Base-by-base conservation (phyloP, 371 early-diverging fungal species). In the Rhizopus sp. region DNA sequence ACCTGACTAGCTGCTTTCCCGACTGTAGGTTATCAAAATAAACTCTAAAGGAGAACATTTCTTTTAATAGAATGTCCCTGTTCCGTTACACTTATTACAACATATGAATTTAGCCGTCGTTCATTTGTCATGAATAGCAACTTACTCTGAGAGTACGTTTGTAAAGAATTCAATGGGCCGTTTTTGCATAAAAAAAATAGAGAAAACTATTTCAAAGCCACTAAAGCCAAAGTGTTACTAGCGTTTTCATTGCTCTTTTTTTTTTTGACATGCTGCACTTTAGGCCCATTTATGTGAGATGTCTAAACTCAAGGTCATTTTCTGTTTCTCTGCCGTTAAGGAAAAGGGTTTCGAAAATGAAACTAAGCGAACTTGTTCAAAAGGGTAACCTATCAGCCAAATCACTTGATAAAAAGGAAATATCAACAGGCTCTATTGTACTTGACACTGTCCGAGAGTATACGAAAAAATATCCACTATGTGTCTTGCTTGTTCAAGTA, bases 401-500 rank as follows among this genome's bases (percentile, higher is more conserved):
- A 50, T 29, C 57, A 16, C 59, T 72, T 3, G 54, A 56, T 38
- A 53, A 60, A 16, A 59, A 49, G 33, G 52, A 53, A 23, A 44
- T 60, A 3, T 56, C 69, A 4, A 67, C 73, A 30, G 79, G 79
- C 2, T 79, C 80, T 1, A 57, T 76, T n/a, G 80, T 79, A 3
- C 39, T 79, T 3, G 76, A 79, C 57, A 60, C 74, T 8, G 90
- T 90, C n/a, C 71, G 87, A 39, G 80, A 85, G 45, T 78, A 81
- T 55, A 87, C 85, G n/a, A 67, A 75, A 35, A 62, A 83, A 34
- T 82, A 93, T 62, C 93, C 93, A 0, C 61, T 82, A 5, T 90
- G 92, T 60, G 87, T 95, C 9, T 70, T 95, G 3, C 77, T 96
- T 16, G 84, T 90, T n/a, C 90, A 94, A 63, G 95, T 96, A 9